Evolutionary conservation across 306 rosid species (phyloP).

Genomic region (Quercus wislizeni): DNA sequence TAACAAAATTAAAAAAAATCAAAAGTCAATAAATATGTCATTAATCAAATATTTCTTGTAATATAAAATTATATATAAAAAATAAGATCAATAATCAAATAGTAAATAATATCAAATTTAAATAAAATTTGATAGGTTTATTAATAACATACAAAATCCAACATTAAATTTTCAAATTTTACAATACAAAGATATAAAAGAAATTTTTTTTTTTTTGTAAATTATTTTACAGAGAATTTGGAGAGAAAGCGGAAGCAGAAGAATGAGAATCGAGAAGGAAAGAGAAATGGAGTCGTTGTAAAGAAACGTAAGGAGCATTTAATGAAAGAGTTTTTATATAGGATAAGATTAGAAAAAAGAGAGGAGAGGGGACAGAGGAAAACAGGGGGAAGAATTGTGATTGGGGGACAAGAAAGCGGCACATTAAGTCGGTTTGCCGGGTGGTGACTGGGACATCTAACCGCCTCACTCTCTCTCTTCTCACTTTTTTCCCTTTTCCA

Average conservation of each 20-base stretch:
- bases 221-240: too few species aligned
- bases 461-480: constrained; percentile 7
- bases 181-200: background rate
- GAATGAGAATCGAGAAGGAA: too few species aligned
- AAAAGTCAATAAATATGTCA: too few species aligned
- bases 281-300: background rate
- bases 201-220: too few species aligned
- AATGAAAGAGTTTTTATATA: constrained; percentile 1
- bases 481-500: constrained; percentile 28
- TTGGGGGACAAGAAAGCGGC: constrained; percentile 82
- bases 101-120: too few species aligned
- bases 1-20: too few species aligned
- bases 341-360: background rate
- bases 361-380: constrained; percentile 41
- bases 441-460: constrained; percentile 39
- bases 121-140: rapidly evolving
- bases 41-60: too few species aligned
- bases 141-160: background rate
- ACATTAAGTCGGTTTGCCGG: constrained; percentile 57
- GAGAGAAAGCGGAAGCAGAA: too few species aligned
- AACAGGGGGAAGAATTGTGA: constrained; percentile 24
- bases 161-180: background rate
- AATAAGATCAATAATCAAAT: too few species aligned
- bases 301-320: constrained; percentile 8
- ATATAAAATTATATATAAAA: too few species aligned